A percentile compares a stretch with the other conserved stretches of the same genome.
Evolutionary conservation across 805 yeast species (phyloP).

Genomic region (Saccharomycopsis babjevae): DNA sequence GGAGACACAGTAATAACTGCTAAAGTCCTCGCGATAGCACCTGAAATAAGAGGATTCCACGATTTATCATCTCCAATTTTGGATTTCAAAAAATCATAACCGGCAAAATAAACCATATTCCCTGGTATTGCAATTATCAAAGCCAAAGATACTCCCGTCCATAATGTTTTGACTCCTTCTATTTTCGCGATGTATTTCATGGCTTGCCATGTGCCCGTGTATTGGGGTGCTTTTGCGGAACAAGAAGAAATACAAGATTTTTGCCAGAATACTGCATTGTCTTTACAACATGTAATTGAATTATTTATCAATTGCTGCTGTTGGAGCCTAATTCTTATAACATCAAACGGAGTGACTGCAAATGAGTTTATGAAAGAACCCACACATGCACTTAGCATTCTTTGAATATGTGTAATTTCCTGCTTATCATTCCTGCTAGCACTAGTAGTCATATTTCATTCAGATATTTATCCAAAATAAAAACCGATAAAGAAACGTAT

Average conservation of each 20-base stretch:
- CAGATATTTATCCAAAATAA: not conserved
- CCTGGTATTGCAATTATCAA: constrained; percentile 86
- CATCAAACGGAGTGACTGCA: constrained; percentile 75
- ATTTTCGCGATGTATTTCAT: constrained; percentile 49
- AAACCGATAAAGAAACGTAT: too few species aligned
- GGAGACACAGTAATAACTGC: constrained; percentile 87
- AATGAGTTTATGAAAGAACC: constrained; percentile 67
- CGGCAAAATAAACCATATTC: constrained; percentile 87
- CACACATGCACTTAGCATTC: constrained; percentile 71
- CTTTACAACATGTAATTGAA: constrained; percentile 28
- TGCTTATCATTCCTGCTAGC: not conserved
- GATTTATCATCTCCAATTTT: constrained; percentile 14
- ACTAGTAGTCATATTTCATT: not conserved
- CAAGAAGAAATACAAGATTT: constrained; percentile 20
- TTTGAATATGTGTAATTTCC: constrained; percentile 25
- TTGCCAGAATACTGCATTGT: constrained; percentile 20
- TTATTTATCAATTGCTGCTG: constrained; percentile 53
- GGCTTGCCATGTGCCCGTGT: constrained; percentile 70
- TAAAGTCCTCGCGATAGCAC: constrained; percentile 68
- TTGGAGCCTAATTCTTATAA: constrained; percentile 64
- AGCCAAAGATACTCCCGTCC: constrained; percentile 83
- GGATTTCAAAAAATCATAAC: constrained; percentile 69
- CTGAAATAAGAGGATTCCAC: constrained; percentile 73
- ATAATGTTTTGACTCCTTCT: constrained; percentile 72
- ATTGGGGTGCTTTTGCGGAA: constrained; percentile 18